These are phyloP conservation scores for Dioszegia crocea DNA, from an alignment of 768 basidiomycete species.

Conservation along the genomic window DNA sequence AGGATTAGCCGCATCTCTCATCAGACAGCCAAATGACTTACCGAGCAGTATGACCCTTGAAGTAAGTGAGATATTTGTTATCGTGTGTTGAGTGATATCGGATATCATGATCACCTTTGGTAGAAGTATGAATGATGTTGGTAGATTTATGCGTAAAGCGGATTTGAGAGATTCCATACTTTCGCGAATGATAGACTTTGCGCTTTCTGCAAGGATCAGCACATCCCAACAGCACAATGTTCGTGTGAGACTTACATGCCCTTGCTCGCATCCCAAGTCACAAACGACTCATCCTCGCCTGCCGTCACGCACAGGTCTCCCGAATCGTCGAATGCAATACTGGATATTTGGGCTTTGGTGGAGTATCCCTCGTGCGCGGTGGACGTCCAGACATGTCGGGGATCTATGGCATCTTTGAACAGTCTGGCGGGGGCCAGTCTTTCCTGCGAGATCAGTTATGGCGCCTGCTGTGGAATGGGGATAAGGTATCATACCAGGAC, in stretches of 20 bases:
- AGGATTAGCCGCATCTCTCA: too few species aligned
- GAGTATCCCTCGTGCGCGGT: slow-evolving; percentile 6
- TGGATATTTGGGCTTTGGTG: slow-evolving; percentile 56
- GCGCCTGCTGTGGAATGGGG: not conserved
- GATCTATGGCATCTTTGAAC: slow-evolving; percentile 10
- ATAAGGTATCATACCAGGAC: not conserved
- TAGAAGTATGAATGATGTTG: slow-evolving; percentile 81
- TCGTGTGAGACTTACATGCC: slow-evolving; percentile 73
- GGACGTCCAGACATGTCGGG: not conserved
- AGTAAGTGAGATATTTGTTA: slow-evolving; percentile 94
- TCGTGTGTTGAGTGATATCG: slow-evolving; percentile 93
- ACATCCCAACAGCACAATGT: too few species aligned
- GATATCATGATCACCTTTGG: slow-evolving; percentile 85
- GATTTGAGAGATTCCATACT: slow-evolving; percentile 92
- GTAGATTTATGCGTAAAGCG: slow-evolving; percentile 89
- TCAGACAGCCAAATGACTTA: slow-evolving; percentile 27
- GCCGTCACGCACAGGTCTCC: slow-evolving; percentile 83
- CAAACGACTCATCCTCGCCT: slow-evolving; percentile 86
- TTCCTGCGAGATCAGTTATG: not conserved
- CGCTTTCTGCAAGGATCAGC: not conserved
- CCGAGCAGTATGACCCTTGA: slow-evolving; percentile 82
- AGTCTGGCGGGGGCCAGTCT: slow-evolving; percentile 15
- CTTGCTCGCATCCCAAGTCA: slow-evolving; percentile 78
- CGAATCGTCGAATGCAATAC: slow-evolving; percentile 82
- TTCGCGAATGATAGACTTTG: slow-evolving; percentile 64